phyloP scores from a whole-genome alignment of 768 basidiomycete genomes.

The Hysterangium stoloniferum region DNA sequence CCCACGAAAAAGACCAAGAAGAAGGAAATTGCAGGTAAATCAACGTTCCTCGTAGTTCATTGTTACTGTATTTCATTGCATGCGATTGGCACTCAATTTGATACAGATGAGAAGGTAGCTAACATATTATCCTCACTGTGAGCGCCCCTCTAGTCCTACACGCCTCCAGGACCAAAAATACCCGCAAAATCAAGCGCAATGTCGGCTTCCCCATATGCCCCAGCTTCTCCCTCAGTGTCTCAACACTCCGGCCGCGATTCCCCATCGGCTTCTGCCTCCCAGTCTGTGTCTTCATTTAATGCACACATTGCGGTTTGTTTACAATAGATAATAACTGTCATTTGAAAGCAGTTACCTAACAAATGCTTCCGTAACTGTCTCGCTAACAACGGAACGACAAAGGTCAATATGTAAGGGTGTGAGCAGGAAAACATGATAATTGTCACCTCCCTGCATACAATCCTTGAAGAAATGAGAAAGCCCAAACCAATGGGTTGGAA shows the following conservation, averaged over 20 bases:
- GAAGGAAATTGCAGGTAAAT: no score
- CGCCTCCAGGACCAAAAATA: no score
- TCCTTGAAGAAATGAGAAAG: conserved; percentile 35
- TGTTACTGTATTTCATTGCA: no score
- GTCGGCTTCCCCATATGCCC: no score
- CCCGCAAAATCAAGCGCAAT: no score
- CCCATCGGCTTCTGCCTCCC: conserved; percentile 46
- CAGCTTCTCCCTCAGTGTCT: no score
- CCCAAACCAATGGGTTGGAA: conserved; percentile 38
- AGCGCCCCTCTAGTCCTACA: no score
- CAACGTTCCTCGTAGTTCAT: no score
- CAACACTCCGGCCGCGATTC: conserved; percentile 51
- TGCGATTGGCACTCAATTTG: no score
- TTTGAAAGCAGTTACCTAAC: conserved; percentile 29
- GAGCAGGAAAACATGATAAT: conserved; percentile 19
- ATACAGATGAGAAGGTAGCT: no score
- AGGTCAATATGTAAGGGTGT: not conserved
- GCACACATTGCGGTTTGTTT: not conserved
- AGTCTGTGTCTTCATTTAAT: conserved; percentile 21
- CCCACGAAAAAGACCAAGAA: no score
- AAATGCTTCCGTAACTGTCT: conserved; percentile 46
- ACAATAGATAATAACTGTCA: not conserved
- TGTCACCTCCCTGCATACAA: conserved; percentile 45
- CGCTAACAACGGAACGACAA: conserved; percentile 24
- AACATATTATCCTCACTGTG: no score